Conservation (phyloP, 2,329 filamentous ascomycete genomes). For the Trichoderma arundinaceum region DNA sequence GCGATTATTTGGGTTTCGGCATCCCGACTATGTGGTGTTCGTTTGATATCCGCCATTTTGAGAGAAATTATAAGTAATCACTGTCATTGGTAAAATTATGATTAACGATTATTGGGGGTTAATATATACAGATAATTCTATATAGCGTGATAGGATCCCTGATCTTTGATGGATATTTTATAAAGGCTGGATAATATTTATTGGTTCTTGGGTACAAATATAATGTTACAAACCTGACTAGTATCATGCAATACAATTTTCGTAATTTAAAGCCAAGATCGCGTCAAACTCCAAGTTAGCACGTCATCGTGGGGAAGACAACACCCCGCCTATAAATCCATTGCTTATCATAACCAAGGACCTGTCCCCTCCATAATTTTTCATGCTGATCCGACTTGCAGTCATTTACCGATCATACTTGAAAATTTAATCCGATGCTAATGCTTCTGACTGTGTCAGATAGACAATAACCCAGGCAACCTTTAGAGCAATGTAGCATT, state of each 20-base stretch:
- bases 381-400: too few relatives aligned
- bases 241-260: constrained; percentile 11
- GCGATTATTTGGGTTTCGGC: background rate
- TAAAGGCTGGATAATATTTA: background rate
- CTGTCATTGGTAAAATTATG: too few relatives aligned
- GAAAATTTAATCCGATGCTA: too few relatives aligned
- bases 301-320: constrained; percentile 21
- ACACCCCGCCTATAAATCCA: background rate
- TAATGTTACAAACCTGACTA: background rate
- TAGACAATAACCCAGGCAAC: too few relatives aligned
- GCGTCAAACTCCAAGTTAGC: constrained; percentile 15
- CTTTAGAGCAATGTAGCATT: too few relatives aligned
- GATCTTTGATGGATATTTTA: background rate
- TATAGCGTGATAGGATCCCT: background rate
- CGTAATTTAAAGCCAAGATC: background rate
- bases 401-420: too few relatives aligned
- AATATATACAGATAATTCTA: background rate
- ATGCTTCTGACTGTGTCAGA: too few relatives aligned
- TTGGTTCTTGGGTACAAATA: background rate
- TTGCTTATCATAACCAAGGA: too few relatives aligned
- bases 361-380: too few relatives aligned
- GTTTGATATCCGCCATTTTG: constrained; percentile 5
- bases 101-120: too few relatives aligned
- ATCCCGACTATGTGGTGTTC: background rate
- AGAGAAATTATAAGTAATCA: too few relatives aligned